phyloP scores from a whole-genome alignment of 2,329 filamentous ascomycete species.

The Aspergillus alliaceus region DNA sequence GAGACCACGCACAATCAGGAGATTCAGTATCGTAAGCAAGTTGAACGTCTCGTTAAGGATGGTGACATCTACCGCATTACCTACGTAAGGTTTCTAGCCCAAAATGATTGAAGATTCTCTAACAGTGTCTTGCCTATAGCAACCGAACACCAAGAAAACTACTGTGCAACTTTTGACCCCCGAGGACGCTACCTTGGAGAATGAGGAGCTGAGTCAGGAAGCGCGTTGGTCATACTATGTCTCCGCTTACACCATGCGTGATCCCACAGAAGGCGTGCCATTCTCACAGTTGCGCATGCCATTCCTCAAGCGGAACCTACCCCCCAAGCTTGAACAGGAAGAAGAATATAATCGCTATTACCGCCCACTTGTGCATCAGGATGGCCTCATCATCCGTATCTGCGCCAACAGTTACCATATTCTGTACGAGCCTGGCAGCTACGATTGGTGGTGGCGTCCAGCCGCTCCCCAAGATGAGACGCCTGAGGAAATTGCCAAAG shows the following conservation, averaged over 20 bases:
- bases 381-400: slow-evolving; percentile 70
- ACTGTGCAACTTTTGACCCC: slow-evolving; percentile 82
- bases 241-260: slow-evolving; percentile 82
- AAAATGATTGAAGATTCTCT: slow-evolving; percentile 16
- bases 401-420: slow-evolving; percentile 78
- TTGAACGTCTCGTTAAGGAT: slow-evolving; percentile 90
- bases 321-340: slow-evolving; percentile 60
- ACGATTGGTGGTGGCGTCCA: slow-evolving; percentile 67
- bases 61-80: slow-evolving; percentile 86
- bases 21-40: slow-evolving; percentile 85
- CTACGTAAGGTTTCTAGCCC: slow-evolving; percentile 66
- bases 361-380: slow-evolving; percentile 58
- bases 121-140: slow-evolving; percentile 44
- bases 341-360: slow-evolving; percentile 60
- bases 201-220: slow-evolving; percentile 64
- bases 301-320: slow-evolving; percentile 71
- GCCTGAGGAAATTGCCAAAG: slow-evolving; percentile 36
- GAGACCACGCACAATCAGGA: slow-evolving; percentile 88
- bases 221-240: slow-evolving; percentile 92
- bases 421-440: slow-evolving; percentile 69
- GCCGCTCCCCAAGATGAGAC: slow-evolving; percentile 28
- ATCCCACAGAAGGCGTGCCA: slow-evolving; percentile 79
- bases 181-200: slow-evolving; percentile 77
- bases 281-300: slow-evolving; percentile 65
- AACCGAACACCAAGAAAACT: slow-evolving; percentile 66